Evolutionary conservation across 1,139 yeast species (phyloP), one percentile per base, ranked within the genome.

Genomic region (Saccharomyces hybrid): DNA sequence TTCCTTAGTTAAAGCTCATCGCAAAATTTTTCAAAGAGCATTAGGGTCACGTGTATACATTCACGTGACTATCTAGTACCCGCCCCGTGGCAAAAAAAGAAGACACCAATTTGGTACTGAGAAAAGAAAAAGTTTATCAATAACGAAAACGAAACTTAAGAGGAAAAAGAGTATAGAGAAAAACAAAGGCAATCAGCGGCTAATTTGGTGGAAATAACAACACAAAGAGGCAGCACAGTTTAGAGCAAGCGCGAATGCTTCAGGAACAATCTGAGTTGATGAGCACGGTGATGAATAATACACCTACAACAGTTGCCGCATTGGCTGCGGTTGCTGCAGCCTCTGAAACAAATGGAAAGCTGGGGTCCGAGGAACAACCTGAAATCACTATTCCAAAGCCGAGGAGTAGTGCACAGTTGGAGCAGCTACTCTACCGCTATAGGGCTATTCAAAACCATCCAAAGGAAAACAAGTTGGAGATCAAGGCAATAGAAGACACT

Each of bases 401-500:
- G 4, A 58, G 54, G 8, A 55, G 69, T 3, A 53, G 53, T 20
- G 63, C 58, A 9, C 69, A 67, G 54, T 50, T 68, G 47, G 68
- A 68, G 38, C 69, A 65, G 53, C 53, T 68, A 47, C 48, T 68
- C 16, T 65, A 66, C 51, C 64, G 71, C 32, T 68, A 67, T 53
- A 62, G 67, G 48, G 66, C 69, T 2, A 60, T 67, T n/a, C 54
- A 59, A 8, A 62, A 62, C 49, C 59, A 59, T 44, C 59, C 66
- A 9, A 60, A 56, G 38, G 64, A 56, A 14, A 66, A 65, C 48
- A 57, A 56, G 41, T 50, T 59, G 6, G 73, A 70, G 52, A 60
- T 69, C 6, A 56, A 59, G 9, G 73, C 73, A 1, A 66, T 74
- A 34, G 76, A 73, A 55, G 66, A 64, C 26, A 64, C 67, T 2